Evolutionary conservation across 345 rosid species (phyloP), one percentile per base, ranked within the genome.

Genomic region (Acer saccharum): DNA sequence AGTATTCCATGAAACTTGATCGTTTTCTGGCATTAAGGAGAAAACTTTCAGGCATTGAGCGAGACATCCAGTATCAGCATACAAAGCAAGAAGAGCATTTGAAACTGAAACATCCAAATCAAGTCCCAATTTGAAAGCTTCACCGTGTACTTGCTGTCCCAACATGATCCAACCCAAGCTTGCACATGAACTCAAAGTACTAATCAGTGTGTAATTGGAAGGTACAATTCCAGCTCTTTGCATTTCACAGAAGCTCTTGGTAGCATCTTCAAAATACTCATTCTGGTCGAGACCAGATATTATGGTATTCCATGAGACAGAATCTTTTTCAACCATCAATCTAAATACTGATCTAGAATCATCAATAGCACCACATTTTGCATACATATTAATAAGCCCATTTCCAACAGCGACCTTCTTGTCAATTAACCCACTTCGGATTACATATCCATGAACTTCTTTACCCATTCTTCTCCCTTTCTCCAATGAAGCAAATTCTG

Each of bases 1-100:
- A 57, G 98, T 84, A 79, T 95, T 95, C 98, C 98, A 95, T 48
- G 98, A 91, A 71, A 95, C 94, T 84, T 86, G 97, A 90, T 95
- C 98, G 60, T 77, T 77, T 75, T 86, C 91, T 69, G 64, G 84
- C 98, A 95, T 93, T 75, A 80, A 79, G 74, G 85, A 86, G 81
- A 95, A 95, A 81, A 89, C 71, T 78, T 83, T 88, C 68, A 83
- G 83, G 75, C 93, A 87, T 68, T 85, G 82, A 11, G 83, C 68
- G 64, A 87, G 88, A 82, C 73, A 81, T 50, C 94, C 85, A 16
- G 83, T 85, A 78, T 87, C 94, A 35, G 91, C 89, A 87, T 93
- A 90, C 27, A 95, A 55, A 67, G 91, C 84, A 67, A 95, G 91
- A 85, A 95, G 94, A 71, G 92, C 82, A 79, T 95, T 95, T 79